Percentiles rank a stretch among this genome's conserved stretches.
These are phyloP conservation scores for Septoria linicola DNA, from an alignment of 2,329 filamentous ascomycete species.

Conservation along the genomic window DNA sequence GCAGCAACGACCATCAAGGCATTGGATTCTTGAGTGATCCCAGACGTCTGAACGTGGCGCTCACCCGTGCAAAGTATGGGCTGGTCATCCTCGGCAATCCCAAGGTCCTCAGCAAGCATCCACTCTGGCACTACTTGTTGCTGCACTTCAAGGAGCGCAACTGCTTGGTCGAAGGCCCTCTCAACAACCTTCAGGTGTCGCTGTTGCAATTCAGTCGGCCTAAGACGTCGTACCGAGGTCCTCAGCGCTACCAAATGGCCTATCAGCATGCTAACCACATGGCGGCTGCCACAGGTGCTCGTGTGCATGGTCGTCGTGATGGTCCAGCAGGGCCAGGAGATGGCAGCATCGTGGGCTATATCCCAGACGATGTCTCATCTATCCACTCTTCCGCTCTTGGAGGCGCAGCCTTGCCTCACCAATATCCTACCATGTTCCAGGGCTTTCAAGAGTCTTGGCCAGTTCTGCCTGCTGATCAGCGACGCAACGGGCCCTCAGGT, in stretches of 20 bases:
- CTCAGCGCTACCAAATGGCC: slow-evolving; percentile 81
- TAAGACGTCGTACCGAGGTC: slow-evolving; percentile 85
- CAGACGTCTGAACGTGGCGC: slow-evolving; percentile 91
- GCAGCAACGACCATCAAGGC: slow-evolving; percentile 97
- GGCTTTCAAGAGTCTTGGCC: slow-evolving; percentile 92
- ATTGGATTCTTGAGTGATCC: slow-evolving; percentile 99
- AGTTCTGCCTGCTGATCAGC: slow-evolving; percentile 63
- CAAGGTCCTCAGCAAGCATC: slow-evolving; percentile 95
- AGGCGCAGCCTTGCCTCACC: slow-evolving; percentile 64
- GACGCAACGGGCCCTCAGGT: slow-evolving; percentile 59
- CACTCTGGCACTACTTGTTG: slow-evolving; percentile 92
- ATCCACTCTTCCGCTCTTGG: slow-evolving; percentile 91
- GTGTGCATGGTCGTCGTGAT: slow-evolving; percentile 52
- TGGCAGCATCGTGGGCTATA: slow-evolving; percentile 89
- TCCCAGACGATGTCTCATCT: slow-evolving; percentile 94
- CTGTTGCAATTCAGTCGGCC: slow-evolving; percentile 92
- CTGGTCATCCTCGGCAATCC: slow-evolving; percentile 96
- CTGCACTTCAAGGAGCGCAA: slow-evolving; percentile 96
- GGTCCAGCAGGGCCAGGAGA: slow-evolving; percentile 63
- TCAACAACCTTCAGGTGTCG: slow-evolving; percentile 94
- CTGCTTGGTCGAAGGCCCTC: slow-evolving; percentile 90
- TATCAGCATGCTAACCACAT: slow-evolving; percentile 66
- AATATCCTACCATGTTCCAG: slow-evolving; percentile 93
- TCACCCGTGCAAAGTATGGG: slow-evolving; percentile 95
- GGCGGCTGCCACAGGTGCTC: slow-evolving; percentile 48